These are phyloP conservation scores for Benincasa hispida DNA, from an alignment of 306 rosid genomes.

Conservation along the genomic window DNA sequence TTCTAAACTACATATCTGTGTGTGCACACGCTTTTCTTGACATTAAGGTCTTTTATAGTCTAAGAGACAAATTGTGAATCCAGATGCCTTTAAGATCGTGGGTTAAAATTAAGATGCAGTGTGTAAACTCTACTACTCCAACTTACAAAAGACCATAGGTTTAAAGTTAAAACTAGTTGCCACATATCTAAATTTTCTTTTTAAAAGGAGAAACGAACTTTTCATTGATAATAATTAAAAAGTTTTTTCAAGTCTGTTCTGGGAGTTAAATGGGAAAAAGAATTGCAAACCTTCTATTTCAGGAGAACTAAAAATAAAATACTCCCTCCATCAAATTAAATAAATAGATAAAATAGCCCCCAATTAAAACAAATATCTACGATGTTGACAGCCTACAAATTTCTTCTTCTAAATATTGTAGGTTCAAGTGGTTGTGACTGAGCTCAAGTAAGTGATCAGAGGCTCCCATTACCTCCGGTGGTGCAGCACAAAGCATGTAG, in stretches of 20 bases:
- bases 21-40: not conserved
- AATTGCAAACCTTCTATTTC: too few species aligned
- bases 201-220: too few species aligned
- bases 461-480: conserved; percentile 58
- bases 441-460: not conserved
- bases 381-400: too few species aligned
- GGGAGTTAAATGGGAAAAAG: too few species aligned
- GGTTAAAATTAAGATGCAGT: not conserved
- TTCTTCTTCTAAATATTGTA: not conserved
- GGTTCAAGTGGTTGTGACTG: not conserved
- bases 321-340: too few species aligned
- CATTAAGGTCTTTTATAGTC: not conserved
- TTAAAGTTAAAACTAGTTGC: not conserved
- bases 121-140: too few species aligned
- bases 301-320: too few species aligned
- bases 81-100: not conserved
- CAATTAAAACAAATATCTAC: too few species aligned
- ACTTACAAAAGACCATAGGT: too few species aligned
- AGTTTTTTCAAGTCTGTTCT: not conserved
- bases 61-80: not conserved
- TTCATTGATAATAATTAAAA: not conserved
- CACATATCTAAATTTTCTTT: not conserved
- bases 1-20: too few species aligned
- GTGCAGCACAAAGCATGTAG: conserved; percentile 99
- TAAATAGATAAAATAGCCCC: too few species aligned